Evolutionary conservation across 1,284 basidiomycete species (phyloP).

Genomic region (Boletus smithii): DNA sequence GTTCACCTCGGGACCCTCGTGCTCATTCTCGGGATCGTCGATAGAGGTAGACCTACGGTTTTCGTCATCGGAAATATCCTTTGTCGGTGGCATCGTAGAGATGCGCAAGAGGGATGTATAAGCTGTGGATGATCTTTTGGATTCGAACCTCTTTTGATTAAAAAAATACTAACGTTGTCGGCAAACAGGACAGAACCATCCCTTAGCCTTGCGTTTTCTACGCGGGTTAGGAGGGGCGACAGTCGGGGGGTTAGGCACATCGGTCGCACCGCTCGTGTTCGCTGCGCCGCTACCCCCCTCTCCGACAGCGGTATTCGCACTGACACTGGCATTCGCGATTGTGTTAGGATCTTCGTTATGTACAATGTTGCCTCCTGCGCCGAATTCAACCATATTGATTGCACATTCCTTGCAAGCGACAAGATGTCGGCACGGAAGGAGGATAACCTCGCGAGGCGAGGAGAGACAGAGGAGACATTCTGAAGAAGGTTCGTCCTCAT

Average conservation of each 20-base stretch:
- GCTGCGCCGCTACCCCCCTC: conserved; percentile 21
- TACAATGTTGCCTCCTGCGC: conserved; percentile 80
- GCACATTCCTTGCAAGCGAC: conserved; percentile 92
- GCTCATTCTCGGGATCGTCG: conserved; percentile 32
- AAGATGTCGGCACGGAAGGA: conserved; percentile 85
- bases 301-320: conserved; percentile 8
- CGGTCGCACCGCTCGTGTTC: conserved; percentile 21
- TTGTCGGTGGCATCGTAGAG: conserved; percentile 65
- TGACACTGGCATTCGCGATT: conserved; percentile 1
- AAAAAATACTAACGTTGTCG: conserved; percentile 68
- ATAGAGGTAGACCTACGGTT: conserved; percentile 37
- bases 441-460: conserved; percentile 81
- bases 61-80: conserved; percentile 38
- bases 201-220: conserved; percentile 86
- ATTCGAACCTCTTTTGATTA: background rate
- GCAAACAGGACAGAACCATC: conserved; percentile 93
- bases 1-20: conserved; percentile 12
- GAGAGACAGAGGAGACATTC: conserved; percentile 89
- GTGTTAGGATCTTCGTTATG: conserved; percentile 49
- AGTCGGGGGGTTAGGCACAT: conserved; percentile 24
- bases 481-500: conserved; percentile 73
- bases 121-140: conserved; percentile 42
- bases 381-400: conserved; percentile 92
- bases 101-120: conserved; percentile 85
- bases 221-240: conserved; percentile 41